A percentile compares a stretch with the other conserved stretches of the same genome.
phyloP scores from a whole-genome alignment of 257 asterid species.

The Salvia hispanica region DNA sequence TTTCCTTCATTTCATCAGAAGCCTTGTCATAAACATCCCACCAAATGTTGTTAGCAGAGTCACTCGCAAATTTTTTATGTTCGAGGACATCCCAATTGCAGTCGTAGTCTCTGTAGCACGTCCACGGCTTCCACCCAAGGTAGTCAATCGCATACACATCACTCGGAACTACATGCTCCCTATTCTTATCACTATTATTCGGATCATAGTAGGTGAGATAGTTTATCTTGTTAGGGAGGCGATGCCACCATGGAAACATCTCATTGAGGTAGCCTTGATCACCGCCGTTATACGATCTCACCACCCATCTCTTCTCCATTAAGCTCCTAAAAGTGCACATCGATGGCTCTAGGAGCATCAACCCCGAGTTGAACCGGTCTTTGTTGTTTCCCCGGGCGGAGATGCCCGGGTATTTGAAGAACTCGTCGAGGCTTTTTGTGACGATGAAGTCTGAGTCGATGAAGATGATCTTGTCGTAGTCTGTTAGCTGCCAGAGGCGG shows the following conservation, averaged over 20 bases:
- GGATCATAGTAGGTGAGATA: slow-evolving; percentile 44
- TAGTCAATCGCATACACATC: slow-evolving; percentile 53
- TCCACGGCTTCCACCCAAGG: slow-evolving; percentile 84
- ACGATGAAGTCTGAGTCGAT: slow-evolving; percentile 73
- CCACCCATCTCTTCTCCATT: slow-evolving; percentile 47
- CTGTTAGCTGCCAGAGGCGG: slow-evolving; percentile 61
- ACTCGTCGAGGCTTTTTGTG: slow-evolving; percentile 45
- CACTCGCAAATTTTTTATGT: slow-evolving; percentile 56
- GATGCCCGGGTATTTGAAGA: slow-evolving; percentile 56
- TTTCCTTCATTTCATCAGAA: slow-evolving; percentile 32
- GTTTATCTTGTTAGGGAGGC: slow-evolving; percentile 52
- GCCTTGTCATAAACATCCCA: slow-evolving; percentile 56
- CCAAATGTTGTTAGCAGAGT: slow-evolving; percentile 61
- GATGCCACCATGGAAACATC: slow-evolving; percentile 81
- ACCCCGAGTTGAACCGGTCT: slow-evolving; percentile 72
- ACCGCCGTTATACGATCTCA: slow-evolving; percentile 72
- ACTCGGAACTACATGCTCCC: background rate
- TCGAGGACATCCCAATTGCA: slow-evolving; percentile 65
- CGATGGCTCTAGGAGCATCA: slow-evolving; percentile 77
- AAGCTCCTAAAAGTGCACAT: slow-evolving; percentile 50
- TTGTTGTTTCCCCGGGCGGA: slow-evolving; percentile 46
- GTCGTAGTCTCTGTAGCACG: slow-evolving; percentile 68
- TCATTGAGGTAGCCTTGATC: slow-evolving; percentile 82
- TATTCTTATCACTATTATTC: background rate
- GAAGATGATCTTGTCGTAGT: slow-evolving; percentile 67